phyloP scores from a whole-genome alignment of 2,329 filamentous ascomycete genomes.

The Aspergillaceae sp. region DNA sequence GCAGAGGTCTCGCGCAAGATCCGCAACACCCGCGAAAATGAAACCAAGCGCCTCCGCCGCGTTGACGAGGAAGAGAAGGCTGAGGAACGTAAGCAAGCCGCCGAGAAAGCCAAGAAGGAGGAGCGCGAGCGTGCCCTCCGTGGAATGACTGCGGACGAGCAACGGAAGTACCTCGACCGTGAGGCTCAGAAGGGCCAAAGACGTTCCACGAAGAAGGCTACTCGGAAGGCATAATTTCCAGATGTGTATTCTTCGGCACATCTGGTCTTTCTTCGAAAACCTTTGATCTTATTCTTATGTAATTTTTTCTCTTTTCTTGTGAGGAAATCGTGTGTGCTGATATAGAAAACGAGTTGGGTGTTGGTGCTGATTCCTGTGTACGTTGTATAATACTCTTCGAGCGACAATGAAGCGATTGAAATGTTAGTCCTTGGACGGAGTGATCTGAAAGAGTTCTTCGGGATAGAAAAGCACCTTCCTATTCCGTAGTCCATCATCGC shows the following conservation, averaged over 20 bases:
- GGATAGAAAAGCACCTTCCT: too few species aligned
- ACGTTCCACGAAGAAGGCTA: slow-evolving; percentile 56
- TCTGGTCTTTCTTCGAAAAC: slow-evolving; percentile 1
- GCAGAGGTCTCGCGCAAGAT: slow-evolving; percentile 84
- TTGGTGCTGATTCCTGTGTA: too few species aligned
- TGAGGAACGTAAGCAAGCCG: slow-evolving; percentile 47
- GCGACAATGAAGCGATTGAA: too few species aligned
- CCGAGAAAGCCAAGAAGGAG: slow-evolving; percentile 65
- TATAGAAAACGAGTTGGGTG: too few species aligned
- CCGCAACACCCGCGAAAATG: slow-evolving; percentile 67
- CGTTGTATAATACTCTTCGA: too few species aligned
- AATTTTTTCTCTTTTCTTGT: too few species aligned
- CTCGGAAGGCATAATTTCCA: slow-evolving; percentile 36
- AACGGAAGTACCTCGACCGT: slow-evolving; percentile 76
- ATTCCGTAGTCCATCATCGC: too few species aligned
- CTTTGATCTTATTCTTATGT: not conserved
- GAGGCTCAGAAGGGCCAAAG: slow-evolving; percentile 65
- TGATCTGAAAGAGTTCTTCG: too few species aligned
- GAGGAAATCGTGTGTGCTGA: too few species aligned
- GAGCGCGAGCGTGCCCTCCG: slow-evolving; percentile 80
- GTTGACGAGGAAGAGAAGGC: slow-evolving; percentile 63
- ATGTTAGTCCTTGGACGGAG: too few species aligned
- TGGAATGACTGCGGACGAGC: slow-evolving; percentile 67
- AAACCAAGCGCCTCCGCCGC: slow-evolving; percentile 70
- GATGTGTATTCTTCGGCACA: slow-evolving; percentile 8